A percentile compares a stretch with the other conserved stretches of the same genome.
Conservation (phyloP, 2,329 filamentous ascomycete genomes). For the Microcyclosporella mali region DNA sequence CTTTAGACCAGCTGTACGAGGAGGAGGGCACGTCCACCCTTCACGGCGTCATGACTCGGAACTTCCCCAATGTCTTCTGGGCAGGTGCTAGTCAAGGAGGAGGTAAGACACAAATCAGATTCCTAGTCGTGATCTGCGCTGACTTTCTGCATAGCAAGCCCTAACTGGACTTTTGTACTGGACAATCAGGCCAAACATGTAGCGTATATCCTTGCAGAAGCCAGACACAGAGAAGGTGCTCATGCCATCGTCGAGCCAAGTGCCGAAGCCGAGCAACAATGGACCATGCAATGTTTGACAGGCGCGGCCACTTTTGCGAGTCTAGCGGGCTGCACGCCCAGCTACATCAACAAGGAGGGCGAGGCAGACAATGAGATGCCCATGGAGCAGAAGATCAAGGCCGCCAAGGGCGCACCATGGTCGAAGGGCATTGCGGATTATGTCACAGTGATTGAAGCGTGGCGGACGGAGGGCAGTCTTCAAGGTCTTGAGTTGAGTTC, state of each 20-base stretch:
- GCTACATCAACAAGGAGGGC: constrained; percentile 48
- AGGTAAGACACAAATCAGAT: constrained; percentile 1
- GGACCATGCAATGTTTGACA: constrained; percentile 38
- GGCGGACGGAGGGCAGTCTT: constrained; percentile 27
- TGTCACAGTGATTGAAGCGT: constrained; percentile 29
- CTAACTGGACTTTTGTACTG: constrained; percentile 31
- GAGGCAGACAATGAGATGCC: constrained; percentile 19
- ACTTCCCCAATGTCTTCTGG: constrained; percentile 54
- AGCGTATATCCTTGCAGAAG: constrained; percentile 40
- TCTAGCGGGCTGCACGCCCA: constrained; percentile 48
- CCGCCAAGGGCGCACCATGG: constrained; percentile 24
- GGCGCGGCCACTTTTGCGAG: constrained; percentile 36
- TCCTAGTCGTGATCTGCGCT: neutral
- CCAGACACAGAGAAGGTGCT: constrained; percentile 24
- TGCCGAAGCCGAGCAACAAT: constrained; percentile 43
- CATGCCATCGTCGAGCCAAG: constrained; percentile 41
- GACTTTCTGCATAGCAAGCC: neutral
- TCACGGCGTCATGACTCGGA: constrained; percentile 45
- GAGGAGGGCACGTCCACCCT: constrained; percentile 44
- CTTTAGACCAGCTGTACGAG: constrained; percentile 38
- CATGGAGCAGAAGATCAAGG: constrained; percentile 26
- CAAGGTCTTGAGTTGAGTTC: constrained; percentile 27
- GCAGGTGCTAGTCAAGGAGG: constrained; percentile 40
- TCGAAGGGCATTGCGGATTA: constrained; percentile 29
- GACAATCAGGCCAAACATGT: constrained; percentile 38